These are phyloP conservation scores for Colletotrichum viniferum DNA, from an alignment of 2,329 filamentous ascomycete species.

Conservation along the genomic window DNA sequence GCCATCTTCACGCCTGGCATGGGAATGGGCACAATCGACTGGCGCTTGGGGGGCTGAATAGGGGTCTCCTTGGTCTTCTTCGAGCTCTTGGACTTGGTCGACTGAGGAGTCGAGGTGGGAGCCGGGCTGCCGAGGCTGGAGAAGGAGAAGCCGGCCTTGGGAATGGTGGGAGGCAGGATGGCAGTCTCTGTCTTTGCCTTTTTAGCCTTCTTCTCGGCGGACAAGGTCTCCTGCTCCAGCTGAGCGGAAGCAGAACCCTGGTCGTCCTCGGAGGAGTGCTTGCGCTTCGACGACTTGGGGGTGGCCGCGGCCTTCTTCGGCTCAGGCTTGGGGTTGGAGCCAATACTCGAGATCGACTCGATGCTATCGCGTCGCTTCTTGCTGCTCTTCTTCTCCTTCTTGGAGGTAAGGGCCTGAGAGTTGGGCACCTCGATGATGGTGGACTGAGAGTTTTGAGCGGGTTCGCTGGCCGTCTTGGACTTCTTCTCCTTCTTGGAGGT, in stretches of 20 bases:
- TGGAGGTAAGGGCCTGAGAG: constrained; percentile 24
- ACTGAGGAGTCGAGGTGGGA: constrained; percentile 25
- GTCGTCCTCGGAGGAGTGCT: constrained; percentile 35
- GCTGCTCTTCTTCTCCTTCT: constrained; percentile 37
- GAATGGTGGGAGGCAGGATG: constrained; percentile 34
- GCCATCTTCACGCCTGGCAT: not conserved
- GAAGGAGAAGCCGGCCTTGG: constrained; percentile 24
- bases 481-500: constrained; percentile 35
- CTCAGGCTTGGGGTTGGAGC: not conserved
- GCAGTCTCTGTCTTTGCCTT: constrained; percentile 37
- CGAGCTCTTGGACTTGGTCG: constrained; percentile 28
- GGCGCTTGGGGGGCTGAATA: constrained; percentile 19
- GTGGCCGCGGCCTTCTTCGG: not conserved
- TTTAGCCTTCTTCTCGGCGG: constrained; percentile 43
- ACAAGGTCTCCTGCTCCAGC: constrained; percentile 35
- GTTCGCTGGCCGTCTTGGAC: constrained; percentile 21
- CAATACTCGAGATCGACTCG: constrained; percentile 18
- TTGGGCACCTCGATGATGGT: constrained; percentile 11
- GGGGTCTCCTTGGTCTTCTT: constrained; percentile 37
- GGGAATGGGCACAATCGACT: constrained; percentile 11
- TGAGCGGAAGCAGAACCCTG: constrained; percentile 38
- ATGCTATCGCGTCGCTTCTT: constrained; percentile 31
- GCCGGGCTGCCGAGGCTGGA: constrained; percentile 23
- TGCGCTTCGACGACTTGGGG: constrained; percentile 21
- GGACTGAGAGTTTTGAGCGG: not conserved